phyloP scores from a whole-genome alignment of 768 basidiomycete genomes.

The Lactarius hatsudake region DNA sequence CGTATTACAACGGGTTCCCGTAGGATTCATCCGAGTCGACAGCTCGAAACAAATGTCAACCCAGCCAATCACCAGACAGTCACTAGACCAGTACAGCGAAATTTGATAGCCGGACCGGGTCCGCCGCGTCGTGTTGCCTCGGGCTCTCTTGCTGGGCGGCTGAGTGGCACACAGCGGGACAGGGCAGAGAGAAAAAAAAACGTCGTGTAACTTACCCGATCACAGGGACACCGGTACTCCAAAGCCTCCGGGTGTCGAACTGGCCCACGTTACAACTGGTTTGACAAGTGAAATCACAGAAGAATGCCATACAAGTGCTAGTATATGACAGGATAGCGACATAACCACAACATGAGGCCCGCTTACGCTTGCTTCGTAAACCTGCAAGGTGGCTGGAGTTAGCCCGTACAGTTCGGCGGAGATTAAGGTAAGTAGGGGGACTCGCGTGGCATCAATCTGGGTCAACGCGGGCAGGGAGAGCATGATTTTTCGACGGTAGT shows the following conservation, averaged over 20 bases:
- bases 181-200: background rate
- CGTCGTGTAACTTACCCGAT: slow-evolving; percentile 1
- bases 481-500: slow-evolving; percentile 87
- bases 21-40: slow-evolving; percentile 5
- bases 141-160: background rate
- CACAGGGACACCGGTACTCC: background rate
- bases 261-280: background rate
- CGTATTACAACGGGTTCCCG: background rate
- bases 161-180: background rate
- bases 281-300: slow-evolving; percentile 9
- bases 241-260: background rate
- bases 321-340: slow-evolving; percentile 3
- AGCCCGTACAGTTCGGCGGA: slow-evolving; percentile 8
- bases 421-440: slow-evolving; percentile 29
- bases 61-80: slow-evolving; percentile 1
- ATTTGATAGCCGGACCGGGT: slow-evolving; percentile 13
- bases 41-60: slow-evolving; percentile 10
- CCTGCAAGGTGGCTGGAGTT: slow-evolving; percentile 13
- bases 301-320: slow-evolving; percentile 16
- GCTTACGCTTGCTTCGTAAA: slow-evolving; percentile 22
- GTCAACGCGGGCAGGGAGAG: slow-evolving; percentile 82
- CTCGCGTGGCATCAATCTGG: slow-evolving; percentile 96
- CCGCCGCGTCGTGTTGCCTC: background rate
- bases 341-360: slow-evolving; percentile 18
- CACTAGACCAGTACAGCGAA: too few relatives aligned